Conservation (phyloP, 2,329 filamentous ascomycete species). For the Fusarium foetens region DNA sequence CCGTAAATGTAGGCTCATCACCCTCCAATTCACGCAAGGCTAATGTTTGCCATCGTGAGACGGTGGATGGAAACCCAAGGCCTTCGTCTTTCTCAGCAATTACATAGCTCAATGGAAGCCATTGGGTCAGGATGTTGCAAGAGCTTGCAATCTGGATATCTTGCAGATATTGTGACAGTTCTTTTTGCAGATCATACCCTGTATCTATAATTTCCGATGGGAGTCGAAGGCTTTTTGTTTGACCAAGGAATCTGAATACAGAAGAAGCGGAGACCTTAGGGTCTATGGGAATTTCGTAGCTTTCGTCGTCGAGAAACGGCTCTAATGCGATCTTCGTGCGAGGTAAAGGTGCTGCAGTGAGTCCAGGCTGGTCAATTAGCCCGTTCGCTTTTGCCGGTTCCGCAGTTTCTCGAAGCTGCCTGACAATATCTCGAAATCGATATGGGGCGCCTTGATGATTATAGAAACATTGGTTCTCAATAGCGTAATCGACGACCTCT, state of each 20-base stretch:
- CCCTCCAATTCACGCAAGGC: conserved; percentile 43
- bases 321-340: conserved; percentile 18
- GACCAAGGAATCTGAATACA: background rate
- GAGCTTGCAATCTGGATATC: conserved; percentile 29
- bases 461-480: conserved; percentile 42
- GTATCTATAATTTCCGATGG: conserved; percentile 42
- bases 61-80: conserved; percentile 39
- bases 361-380: conserved; percentile 38
- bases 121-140: conserved; percentile 40
- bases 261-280: background rate
- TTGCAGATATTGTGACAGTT: conserved; percentile 37
- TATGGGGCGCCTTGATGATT: conserved; percentile 43
- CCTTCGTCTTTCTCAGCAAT: conserved; percentile 43
- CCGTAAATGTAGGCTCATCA: conserved; percentile 25
- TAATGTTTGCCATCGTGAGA: conserved; percentile 38
- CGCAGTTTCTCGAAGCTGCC: conserved; percentile 28
- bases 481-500: conserved; percentile 43
- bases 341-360: conserved; percentile 33
- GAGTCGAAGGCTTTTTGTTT: conserved; percentile 25
- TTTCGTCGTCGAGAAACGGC: background rate
- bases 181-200: conserved; percentile 33
- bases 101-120: conserved; percentile 46
- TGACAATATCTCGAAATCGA: conserved; percentile 40
- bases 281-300: background rate
- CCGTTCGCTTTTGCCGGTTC: conserved; percentile 14